phyloP scores from a whole-genome alignment of 2,329 filamentous ascomycete genomes.

The Fusarium phyllophilum region DNA sequence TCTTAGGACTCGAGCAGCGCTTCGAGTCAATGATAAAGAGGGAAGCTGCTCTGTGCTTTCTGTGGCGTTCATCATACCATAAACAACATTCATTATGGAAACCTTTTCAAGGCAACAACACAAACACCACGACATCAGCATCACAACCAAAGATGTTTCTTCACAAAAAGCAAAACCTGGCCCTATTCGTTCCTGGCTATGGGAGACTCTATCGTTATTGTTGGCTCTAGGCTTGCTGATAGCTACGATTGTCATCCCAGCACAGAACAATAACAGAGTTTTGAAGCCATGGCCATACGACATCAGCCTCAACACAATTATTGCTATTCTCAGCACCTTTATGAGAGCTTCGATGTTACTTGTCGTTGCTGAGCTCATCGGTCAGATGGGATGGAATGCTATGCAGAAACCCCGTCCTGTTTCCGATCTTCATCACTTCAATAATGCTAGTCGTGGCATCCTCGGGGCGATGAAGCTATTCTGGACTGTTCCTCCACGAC shows the following conservation, averaged over 20 bases:
- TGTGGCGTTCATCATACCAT: not conserved
- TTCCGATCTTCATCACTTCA: not conserved
- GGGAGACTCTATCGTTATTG: not conserved
- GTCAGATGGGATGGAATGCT: constrained; percentile 2
- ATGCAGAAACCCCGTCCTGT: not conserved
- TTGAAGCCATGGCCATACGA: constrained; percentile 8
- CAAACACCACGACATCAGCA: not conserved
- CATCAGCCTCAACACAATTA: constrained; percentile 5
- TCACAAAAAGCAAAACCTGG: not conserved
- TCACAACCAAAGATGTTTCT: not conserved
- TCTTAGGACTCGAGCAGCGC: not conserved
- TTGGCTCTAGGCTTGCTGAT: not conserved
- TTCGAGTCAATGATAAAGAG: not conserved
- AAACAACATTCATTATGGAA: not conserved
- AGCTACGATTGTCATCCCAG: not conserved
- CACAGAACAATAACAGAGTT: not conserved
- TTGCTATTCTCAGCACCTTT: constrained; percentile 9
- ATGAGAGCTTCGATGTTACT: constrained; percentile 9
- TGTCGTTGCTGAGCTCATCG: constrained; percentile 1
- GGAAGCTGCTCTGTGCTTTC: not conserved
- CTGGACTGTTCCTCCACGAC: not conserved
- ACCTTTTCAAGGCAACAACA: not conserved
- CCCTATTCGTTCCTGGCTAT: not conserved
- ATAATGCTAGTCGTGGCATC: constrained; percentile 3
- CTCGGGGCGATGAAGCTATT: not conserved